Base-by-base conservation (phyloP, 2,329 filamentous ascomycete species). In the Anisogramma anomala region DNA sequence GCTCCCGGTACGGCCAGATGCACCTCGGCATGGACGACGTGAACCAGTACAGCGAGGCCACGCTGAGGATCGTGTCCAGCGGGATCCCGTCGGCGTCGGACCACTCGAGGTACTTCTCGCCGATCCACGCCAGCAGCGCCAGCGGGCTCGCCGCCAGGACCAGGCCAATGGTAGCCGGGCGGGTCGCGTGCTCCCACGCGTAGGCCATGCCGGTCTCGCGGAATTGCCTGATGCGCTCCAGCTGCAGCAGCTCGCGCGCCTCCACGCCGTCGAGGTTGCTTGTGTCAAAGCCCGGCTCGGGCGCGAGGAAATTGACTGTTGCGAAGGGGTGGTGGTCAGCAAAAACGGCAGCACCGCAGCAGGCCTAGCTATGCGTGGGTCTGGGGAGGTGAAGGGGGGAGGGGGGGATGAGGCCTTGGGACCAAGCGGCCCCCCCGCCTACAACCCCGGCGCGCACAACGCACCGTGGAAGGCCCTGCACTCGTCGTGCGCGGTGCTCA, bases 81-180 rank as follows among this genome's bases (percentile, higher is more conserved):
- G 56, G 50, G 30, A 37, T 48, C 0, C 14, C 31, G 7, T 7
- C 14, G 54, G 52, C 3, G 45, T 76, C 71, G 2, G 58, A 59
- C 72, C 71, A 77, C 4, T 64, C 65, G 0, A 72, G 54, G 42
- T 71, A 70, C 52, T 76, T 77, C 49, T 77, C 73, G 3, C 67
- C 69, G 19, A 77, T 62, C 66, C 66, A 81, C 6, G 68, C 64
- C 2, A 81, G 61, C 15, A 79, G 51, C 0, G 72, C 70, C 1
- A 79, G 46, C 0, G 77, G 76, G 25, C 61, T 74, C 4, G 68
- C 59, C 3, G 65, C 59, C 1, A 80, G 55, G 0, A 64, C 68
- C 4, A 76, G 60, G 0, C 74, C 73, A 33, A 78, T 69, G 0
- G 75, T 80, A 0, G 65, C 61, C 0, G 75, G 69, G 7, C 68